Evolutionary conservation across 2,329 filamentous ascomycete species (phyloP), one percentile per base, ranked within the genome.

Genomic region (Diplodia mutila): DNA sequence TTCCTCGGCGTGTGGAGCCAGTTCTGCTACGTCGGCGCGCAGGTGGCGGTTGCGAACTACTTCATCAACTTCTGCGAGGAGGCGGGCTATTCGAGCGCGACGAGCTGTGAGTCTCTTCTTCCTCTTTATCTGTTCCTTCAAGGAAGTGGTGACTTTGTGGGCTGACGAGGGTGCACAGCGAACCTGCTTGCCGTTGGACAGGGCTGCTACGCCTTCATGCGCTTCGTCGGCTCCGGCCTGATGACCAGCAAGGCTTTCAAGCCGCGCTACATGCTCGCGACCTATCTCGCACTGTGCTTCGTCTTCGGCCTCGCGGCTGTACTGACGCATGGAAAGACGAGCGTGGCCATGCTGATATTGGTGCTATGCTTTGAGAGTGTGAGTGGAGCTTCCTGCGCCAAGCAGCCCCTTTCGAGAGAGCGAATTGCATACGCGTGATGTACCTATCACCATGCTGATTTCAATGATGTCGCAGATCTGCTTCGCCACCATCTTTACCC

Each of bases 401-500:
- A 16, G 21, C 4, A 18, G 5, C 34, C 23, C 12, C 9, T 21
- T 51, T 25, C 52, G 29, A 64, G 23, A 18, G 23, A 25, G 9
- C 6, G 18, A 21, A n/a, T 2, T 11, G 11, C 27, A 32, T 8
- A 29, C 29, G 29, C 5, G 5, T 1, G 8, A 29, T 8, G 8
- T 6, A 4, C 3, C 29, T 8, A 29, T 29, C 29, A 32, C 29
- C 32, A 34, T 14, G 32, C 32, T 34, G 9, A 34, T 9, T 3
- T 7, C 32, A 34, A 34, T 9, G 8, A 34, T 9, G 6, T 7
- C 25, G 5, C 42, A 71, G 69, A 69, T 69, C 39, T 71, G 69
- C 53, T 71, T 71, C 48, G 69, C 69, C 14, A 70, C 69, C 12
- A 74, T 74, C 65, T 74, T 75, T 69, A 72, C 74, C 3, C 70